A percentile compares a stretch with the other conserved stretches of the same genome.
Evolutionary conservation across 2,329 filamentous ascomycete genomes (phyloP).

Genomic region (Parafenestella ontariensis): DNA sequence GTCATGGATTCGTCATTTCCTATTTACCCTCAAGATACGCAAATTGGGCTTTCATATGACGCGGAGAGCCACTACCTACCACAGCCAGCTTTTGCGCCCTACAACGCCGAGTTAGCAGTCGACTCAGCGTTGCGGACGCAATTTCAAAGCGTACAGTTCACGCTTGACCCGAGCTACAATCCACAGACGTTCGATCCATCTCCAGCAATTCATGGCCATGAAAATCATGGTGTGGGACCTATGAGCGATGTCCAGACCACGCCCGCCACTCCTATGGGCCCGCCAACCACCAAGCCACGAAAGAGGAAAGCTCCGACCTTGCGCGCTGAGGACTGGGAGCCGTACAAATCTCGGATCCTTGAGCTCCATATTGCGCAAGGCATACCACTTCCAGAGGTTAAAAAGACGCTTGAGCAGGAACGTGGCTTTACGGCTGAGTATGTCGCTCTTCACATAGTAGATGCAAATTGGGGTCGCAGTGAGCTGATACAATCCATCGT

Average conservation of each 20-base stretch:
- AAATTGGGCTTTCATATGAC: too few species aligned
- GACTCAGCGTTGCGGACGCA: neutral
- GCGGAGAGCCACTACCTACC: too few species aligned
- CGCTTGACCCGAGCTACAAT: neutral
- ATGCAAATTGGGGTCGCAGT: too few species aligned
- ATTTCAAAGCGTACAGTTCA: neutral
- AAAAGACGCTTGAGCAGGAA: slow-evolving; percentile 13
- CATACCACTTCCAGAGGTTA: slow-evolving; percentile 13
- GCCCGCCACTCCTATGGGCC: slow-evolving; percentile 11
- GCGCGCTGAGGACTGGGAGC: slow-evolving; percentile 25
- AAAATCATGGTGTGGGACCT: neutral
- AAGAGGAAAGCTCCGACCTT: slow-evolving; percentile 31
- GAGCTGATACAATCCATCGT: neutral
- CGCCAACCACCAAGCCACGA: slow-evolving; percentile 19
- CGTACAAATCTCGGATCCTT: slow-evolving; percentile 19
- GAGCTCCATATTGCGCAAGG: slow-evolving; percentile 17
- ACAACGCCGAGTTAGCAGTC: neutral
- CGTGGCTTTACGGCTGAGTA: slow-evolving; percentile 24
- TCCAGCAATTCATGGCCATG: neutral
- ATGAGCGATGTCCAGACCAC: neutral
- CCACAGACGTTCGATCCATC: neutral
- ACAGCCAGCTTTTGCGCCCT: too few species aligned
- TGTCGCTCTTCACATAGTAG: too few species aligned
- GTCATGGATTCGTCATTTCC: too few species aligned
- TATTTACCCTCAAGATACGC: too few species aligned